A percentile compares a stretch with the other conserved stretches of the same genome.
These are phyloP conservation scores for Pythium phragmitis DNA, from an alignment of 352 stramenopile genomes.

Conservation along the genomic window DNA sequence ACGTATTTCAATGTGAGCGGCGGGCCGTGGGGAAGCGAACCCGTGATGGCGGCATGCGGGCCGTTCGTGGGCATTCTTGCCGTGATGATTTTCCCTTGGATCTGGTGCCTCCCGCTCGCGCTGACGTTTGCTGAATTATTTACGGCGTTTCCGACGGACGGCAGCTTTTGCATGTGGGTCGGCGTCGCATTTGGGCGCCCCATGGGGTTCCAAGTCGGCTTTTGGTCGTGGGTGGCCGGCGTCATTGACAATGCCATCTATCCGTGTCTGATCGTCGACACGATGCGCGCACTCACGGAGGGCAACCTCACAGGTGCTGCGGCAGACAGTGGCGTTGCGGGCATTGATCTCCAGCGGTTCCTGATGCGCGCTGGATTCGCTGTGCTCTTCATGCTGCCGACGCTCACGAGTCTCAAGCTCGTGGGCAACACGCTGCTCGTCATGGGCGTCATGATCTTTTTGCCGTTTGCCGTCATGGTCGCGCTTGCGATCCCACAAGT, in stretches of 20 bases:
- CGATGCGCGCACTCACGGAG: conserved; percentile 41
- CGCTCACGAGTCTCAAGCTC: conserved; percentile 79
- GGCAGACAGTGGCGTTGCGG: conserved; percentile 13
- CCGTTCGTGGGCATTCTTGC: conserved; percentile 71
- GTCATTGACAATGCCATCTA: conserved; percentile 86
- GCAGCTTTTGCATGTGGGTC: conserved; percentile 77
- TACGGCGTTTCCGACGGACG: conserved; percentile 67
- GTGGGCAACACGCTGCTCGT: conserved; percentile 82
- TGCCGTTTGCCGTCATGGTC: conserved; percentile 91
- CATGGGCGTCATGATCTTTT: conserved; percentile 86
- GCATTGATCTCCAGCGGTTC: conserved; percentile 40
- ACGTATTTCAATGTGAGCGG: conserved; percentile 92
- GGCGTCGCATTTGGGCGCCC: conserved; percentile 62
- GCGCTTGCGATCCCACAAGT: conserved; percentile 58
- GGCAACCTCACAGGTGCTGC: conserved; percentile 21
- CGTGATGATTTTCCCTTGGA: conserved; percentile 58
- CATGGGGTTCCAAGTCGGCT: conserved; percentile 87
- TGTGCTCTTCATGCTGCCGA: conserved; percentile 63
- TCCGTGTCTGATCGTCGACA: conserved; percentile 73
- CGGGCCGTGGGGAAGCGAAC: conserved; percentile 94
- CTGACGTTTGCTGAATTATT: conserved; percentile 73
- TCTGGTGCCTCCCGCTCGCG: conserved; percentile 69
- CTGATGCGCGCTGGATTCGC: conserved; percentile 44
- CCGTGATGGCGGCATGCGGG: conserved; percentile 87
- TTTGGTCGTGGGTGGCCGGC: conserved; percentile 78